phyloP scores from a whole-genome alignment of 1,139 yeast genomes.

The Saccharomyces hybrid region DNA sequence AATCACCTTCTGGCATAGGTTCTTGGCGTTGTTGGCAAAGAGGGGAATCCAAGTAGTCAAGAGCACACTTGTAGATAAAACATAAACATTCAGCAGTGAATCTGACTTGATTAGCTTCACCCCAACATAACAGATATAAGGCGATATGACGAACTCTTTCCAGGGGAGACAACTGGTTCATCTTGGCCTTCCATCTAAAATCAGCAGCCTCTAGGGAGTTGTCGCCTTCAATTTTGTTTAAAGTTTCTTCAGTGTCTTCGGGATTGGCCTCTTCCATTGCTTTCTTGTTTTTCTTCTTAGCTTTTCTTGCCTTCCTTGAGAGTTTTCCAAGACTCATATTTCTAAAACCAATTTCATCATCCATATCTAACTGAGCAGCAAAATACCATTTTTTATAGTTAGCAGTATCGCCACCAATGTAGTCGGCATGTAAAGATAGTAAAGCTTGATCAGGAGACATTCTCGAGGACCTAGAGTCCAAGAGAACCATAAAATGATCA shows the following conservation, averaged over 20 bases:
- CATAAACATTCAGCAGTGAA: slow-evolving; percentile 90
- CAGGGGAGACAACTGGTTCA: slow-evolving; percentile 59
- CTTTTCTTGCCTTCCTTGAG: slow-evolving; percentile 45
- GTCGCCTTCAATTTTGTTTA: slow-evolving; percentile 79
- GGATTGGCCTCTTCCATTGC: slow-evolving; percentile 43
- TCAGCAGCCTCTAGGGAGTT: slow-evolving; percentile 75
- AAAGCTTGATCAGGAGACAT: slow-evolving; percentile 96
- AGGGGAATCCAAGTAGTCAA: slow-evolving; percentile 79
- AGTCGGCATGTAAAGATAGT: slow-evolving; percentile 88
- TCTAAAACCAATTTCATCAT: slow-evolving; percentile 70
- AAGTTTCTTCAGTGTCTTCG: slow-evolving; percentile 39
- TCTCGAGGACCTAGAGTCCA: slow-evolving; percentile 93
- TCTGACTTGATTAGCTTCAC: slow-evolving; percentile 96
- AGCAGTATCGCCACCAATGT: slow-evolving; percentile 89
- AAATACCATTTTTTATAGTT: slow-evolving; percentile 94
- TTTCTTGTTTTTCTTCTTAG: slow-evolving; percentile 55
- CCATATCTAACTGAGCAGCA: slow-evolving; percentile 84
- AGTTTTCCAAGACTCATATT: slow-evolving; percentile 75
- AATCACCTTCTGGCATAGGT: slow-evolving; percentile 94
- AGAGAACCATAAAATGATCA: slow-evolving; percentile 87
- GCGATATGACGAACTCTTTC: slow-evolving; percentile 90
- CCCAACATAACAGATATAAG: slow-evolving; percentile 87
- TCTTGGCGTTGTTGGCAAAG: slow-evolving; percentile 85
- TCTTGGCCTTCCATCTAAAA: slow-evolving; percentile 71
- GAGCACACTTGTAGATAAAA: slow-evolving; percentile 88